Evolutionary conservation across 2,329 filamentous ascomycete genomes (phyloP), one percentile per base, ranked within the genome.

Genomic region (Trichoderma oligosporum): DNA sequence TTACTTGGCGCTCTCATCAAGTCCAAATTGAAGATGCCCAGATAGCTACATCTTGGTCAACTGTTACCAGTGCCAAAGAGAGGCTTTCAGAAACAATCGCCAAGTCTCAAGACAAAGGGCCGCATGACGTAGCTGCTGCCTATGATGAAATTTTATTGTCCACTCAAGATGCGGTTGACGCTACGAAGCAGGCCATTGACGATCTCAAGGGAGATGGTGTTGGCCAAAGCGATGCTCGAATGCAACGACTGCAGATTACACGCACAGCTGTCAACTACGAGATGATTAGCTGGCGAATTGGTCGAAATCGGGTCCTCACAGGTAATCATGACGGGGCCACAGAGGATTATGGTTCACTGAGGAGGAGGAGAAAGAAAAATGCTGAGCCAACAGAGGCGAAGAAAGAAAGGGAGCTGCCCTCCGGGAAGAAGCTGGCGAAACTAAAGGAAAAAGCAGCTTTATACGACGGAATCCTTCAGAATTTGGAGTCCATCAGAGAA

Each of bases 261-360:
- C 87, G 89, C 60, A 95, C 95, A 0, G 91, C 93, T 1, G 90
- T 97, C 57, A 96, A 94, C 72, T 97, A 96, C 71, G 89, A 90
- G 63, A 84, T 97, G 72, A 88, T 99, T 57, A 92, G 90, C 68
- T 97, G 92, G 92, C 83, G 94, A 70, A 89, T 97, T 62, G 93
- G 93, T 24, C 86, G 94, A 46, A 97, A 99, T 72, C 82, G 94
- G 54, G 87, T 96, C 0, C 76, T 99, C 61, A 89, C 91, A 51
- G 92, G 93, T n/a, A 76, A 82, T 6, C 80, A 88, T 55, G 93
- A 97, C 65, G 93, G 93, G 3, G 81, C 89, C 14, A 71, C 80
- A 14, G 72, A 82, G 18, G 78, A 81, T 16, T 80, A 79, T 58
- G 75, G 73, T 3, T 71, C 72, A 2, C 74, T 72, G 42, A 78